Base-by-base conservation (phyloP, 2,329 filamentous ascomycete species). In the Penicillium sp. region DNA sequence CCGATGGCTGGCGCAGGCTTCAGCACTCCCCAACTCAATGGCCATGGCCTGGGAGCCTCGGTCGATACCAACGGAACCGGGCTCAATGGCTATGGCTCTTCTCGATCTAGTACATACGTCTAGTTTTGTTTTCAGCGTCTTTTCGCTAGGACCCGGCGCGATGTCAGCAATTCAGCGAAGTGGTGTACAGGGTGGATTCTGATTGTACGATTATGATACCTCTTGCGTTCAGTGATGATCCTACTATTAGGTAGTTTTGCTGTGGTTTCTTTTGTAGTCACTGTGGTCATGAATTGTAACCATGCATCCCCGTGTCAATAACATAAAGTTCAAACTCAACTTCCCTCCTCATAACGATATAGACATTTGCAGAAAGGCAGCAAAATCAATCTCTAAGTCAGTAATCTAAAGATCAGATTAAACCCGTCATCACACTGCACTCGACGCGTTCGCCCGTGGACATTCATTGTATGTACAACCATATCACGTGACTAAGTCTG, bases 181-280 rank as follows among this genome's bases (percentile, higher is more conserved):
- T 57, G 60, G 62, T 67, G 65, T 71, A 69, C 63, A 71, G 66
- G 53, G 58, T 61, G 65, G 64, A 65, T 63, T 67, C 56, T 69
- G 62, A 64, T 65, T 74, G 72, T 74, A 74, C 66, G 71, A 74
- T 67, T 73, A 74, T 73, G 72, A 74, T 74, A 74, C 72, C 72
- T 73, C 62, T 68, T 65, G 55, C 62, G 63, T 70, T 70, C 60
- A 56, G 60, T 64, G 57, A 67, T 60, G 61, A 64, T 62, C 59
- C 45, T 49, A 54, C 53, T 62, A 56, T 54, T 54, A 39, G 46
- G 31, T 60, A 52, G 56, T 52, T 52, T 44, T 45, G n/a, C 21
- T 21, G 29, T 37, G 38, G n/a, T 31, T 18, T 13, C 27, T 47
- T 46, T 27, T 29, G 51, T 34, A 48, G 41, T 52, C 50, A 23